Conservation (phyloP, 2,329 filamentous ascomycete species). For the Fusarium secorum region DNA sequence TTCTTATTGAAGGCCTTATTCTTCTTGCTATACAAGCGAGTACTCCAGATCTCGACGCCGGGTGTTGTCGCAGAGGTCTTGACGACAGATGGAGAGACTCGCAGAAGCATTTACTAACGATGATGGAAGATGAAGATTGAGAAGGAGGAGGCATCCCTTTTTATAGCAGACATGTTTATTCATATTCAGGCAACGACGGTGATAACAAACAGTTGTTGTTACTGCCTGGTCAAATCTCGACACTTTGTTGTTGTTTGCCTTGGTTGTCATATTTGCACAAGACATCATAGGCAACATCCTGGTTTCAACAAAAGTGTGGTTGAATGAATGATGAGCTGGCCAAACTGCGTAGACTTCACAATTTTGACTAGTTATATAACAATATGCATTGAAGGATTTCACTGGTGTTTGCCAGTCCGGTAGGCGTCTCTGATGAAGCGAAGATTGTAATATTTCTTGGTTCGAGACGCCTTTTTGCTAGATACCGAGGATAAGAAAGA, state of each 20-base stretch:
- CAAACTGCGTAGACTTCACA: rapidly evolving
- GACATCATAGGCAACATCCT: too few relatives aligned
- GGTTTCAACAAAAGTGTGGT: background rate
- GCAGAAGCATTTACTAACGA: too few relatives aligned
- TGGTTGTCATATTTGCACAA: background rate
- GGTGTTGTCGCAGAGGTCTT: background rate
- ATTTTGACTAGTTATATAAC: rapidly evolving
- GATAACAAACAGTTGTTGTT: too few relatives aligned
- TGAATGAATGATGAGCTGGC: background rate
- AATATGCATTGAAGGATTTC: rapidly evolving
- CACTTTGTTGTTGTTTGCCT: background rate
- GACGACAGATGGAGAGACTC: too few relatives aligned
- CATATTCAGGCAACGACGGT: background rate
- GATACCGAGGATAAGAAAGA: background rate
- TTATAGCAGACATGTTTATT: background rate
- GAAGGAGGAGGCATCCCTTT: too few relatives aligned
- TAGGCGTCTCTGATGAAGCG: rapidly evolving
- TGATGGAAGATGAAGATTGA: too few relatives aligned
- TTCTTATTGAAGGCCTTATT: too few relatives aligned
- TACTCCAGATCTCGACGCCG: rapidly evolving
- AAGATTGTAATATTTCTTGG: background rate
- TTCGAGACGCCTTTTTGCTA: background rate
- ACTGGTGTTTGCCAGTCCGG: rapidly evolving
- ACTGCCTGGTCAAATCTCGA: too few relatives aligned
- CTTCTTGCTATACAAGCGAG: rapidly evolving